Conservation (phyloP, 495 filamentous ascomycete genomes). For the Pseudomonodictys pantanalensis region DNA sequence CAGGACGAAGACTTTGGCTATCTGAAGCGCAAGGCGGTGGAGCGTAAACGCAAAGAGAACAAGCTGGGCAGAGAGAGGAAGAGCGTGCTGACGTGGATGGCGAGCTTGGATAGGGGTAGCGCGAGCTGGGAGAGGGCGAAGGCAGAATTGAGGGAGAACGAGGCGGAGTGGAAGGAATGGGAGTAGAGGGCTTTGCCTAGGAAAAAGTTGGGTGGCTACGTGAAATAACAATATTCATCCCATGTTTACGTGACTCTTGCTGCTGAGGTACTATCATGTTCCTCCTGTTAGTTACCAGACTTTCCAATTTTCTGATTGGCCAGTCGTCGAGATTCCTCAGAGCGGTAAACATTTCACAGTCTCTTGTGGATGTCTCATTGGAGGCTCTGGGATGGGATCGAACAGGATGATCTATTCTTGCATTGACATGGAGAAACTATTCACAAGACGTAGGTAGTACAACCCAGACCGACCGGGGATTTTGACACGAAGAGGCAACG, state of each 20-base stretch:
- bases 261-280: too few relatives aligned
- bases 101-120: background rate
- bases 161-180: constrained; percentile 22
- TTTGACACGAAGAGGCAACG: constrained; percentile 1
- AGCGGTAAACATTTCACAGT: too few relatives aligned
- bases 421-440: constrained; percentile 33
- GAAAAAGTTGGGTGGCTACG: too few relatives aligned
- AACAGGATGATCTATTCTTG: constrained; percentile 23
- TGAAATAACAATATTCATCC: too few relatives aligned
- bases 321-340: too few relatives aligned
- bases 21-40: constrained; percentile 68
- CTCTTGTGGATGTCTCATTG: too few relatives aligned
- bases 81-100: constrained; percentile 25
- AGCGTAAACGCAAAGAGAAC: constrained; percentile 44
- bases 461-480: constrained; percentile 19
- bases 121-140: constrained; percentile 5
- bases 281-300: too few relatives aligned
- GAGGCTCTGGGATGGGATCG: background rate
- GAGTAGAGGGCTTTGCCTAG: too few relatives aligned
- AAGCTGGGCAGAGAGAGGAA: constrained; percentile 32
- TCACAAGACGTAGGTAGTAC: constrained; percentile 37
- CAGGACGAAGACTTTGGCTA: constrained; percentile 61
- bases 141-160: constrained; percentile 5
- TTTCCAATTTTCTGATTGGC: too few relatives aligned
- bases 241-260: too few relatives aligned